Percentiles rank a stretch among this genome's conserved stretches.
Conservation (phyloP, 176 grass and related monocot genomes). For the Carex scoparia region DNA sequence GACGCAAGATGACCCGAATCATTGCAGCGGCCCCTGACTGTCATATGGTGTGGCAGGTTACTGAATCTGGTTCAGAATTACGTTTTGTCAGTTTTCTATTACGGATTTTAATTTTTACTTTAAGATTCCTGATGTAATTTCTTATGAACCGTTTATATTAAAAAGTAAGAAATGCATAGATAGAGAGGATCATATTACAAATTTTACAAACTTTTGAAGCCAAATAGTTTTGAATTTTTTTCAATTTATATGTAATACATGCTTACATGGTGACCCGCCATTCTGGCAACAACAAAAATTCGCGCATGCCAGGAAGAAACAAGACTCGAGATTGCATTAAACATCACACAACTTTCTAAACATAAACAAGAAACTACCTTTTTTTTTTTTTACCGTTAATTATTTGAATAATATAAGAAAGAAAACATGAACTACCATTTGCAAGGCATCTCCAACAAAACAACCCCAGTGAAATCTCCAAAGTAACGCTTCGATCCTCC, state of each 20-base stretch:
- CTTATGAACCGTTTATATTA: not conserved
- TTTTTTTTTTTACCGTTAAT: not conserved
- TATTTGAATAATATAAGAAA: not conserved
- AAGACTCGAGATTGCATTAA: not conserved
- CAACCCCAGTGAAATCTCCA: not conserved
- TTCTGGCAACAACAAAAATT: not conserved
- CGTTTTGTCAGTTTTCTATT: not conserved
- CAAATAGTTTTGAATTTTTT: not conserved
- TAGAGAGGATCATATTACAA: not conserved
- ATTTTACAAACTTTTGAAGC: not conserved
- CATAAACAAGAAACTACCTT: not conserved
- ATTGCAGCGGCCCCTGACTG: not conserved
- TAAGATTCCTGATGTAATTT: not conserved
- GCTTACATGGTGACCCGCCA: not conserved
- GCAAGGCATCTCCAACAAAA: not conserved
- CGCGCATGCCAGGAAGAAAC: not conserved
- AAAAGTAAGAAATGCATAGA: not conserved
- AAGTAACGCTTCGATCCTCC: not conserved
- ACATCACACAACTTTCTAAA: not conserved
- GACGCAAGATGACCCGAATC: not conserved
- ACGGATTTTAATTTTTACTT: not conserved
- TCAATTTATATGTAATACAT: not conserved
- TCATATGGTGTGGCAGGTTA: not conserved
- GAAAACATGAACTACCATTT: not conserved
- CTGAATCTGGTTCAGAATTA: not conserved